Percentiles rank a stretch among this genome's conserved stretches.
These are phyloP conservation scores for Ostreobium quekettii DNA, from an alignment of 139 green algal species.

Conservation along the genomic window DNA sequence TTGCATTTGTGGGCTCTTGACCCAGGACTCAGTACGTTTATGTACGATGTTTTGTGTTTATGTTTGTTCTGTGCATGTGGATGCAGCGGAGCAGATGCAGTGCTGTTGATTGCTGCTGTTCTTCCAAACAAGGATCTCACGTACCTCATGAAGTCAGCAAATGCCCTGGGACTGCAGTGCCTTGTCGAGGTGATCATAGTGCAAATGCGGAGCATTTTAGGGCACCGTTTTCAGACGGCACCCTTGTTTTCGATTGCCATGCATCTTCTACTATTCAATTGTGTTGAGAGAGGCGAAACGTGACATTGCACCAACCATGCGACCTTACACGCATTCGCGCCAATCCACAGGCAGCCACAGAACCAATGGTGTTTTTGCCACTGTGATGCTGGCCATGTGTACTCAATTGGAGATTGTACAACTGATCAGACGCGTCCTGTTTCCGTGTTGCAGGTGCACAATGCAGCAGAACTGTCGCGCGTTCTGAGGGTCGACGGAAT, in stretches of 20 bases:
- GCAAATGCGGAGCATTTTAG: not conserved
- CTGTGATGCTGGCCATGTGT: too few species aligned
- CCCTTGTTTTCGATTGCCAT: too few species aligned
- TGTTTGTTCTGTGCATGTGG: conserved; percentile 6
- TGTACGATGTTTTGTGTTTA: not conserved
- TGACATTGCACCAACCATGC: too few species aligned
- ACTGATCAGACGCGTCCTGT: not conserved
- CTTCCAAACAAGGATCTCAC: conserved; percentile 88
- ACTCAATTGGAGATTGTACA: too few species aligned
- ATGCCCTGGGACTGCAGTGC: conserved; percentile 62
- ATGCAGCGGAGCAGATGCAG: conserved; percentile 77
- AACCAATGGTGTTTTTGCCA: too few species aligned
- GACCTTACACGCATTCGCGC: too few species aligned
- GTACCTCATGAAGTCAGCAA: conserved; percentile 79
- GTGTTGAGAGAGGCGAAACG: too few species aligned
- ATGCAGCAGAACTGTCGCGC: conserved; percentile 79
- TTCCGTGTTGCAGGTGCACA: conserved; percentile 62
- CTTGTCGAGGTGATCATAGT: conserved; percentile 43
- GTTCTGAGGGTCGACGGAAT: conserved; percentile 73
- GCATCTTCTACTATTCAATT: too few species aligned
- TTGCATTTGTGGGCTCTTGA: too few species aligned
- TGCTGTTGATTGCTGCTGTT: conserved; percentile 96
- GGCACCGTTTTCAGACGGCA: too few species aligned
- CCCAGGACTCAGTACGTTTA: too few species aligned
- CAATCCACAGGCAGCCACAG: too few species aligned